Evolutionary conservation across 2,329 filamentous ascomycete species (phyloP), one percentile per base, ranked within the genome.

Genomic region (Colletotrichum sublineola): DNA sequence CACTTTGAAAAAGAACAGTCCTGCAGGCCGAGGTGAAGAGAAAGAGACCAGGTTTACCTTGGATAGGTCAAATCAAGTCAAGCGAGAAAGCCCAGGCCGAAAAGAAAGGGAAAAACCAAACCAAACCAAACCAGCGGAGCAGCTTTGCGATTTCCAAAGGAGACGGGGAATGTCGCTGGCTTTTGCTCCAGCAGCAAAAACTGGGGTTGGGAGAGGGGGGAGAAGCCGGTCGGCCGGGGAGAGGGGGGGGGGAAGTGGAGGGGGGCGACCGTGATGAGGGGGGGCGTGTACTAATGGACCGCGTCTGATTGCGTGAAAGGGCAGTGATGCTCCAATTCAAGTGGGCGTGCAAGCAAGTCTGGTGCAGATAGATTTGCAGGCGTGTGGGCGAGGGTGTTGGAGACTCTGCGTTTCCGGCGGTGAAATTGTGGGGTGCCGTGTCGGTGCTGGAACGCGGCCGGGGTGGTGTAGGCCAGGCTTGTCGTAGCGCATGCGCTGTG

Each of bases 111-210:
- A 60, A 44, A 53, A 44, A 4, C 31, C 31, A 53, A 71, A 57
- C 18, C 65, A 69, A 68, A 64, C 53, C 65, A 69, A 53, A 64
- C 33, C 65, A 64, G 69, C 60, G 68, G 68, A 67, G 55, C 58
- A 71, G 64, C 55, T 68, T 64, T 72, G 55, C 67, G 69, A 72
- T 72, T 68, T 48, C 33, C 46, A 56, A 67, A 60, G 60, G 66
- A 72, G 69, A 72, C 65, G 60, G 69, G 66, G 69, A 72, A 72
- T 48, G 69, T 72, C 69, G 69, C 69, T 58, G 69, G 61, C 60
- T 63, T 20, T 38, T 52, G 46, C 36, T 63, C n/a, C 60, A 61
- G 69, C 60, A 72, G 69, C 56, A 72, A 72, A 71, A 69, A 72
- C 71, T 73, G 71, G 67, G 71, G 71, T 63, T 62, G 62, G 61